phyloP scores from a whole-genome alignment of 2,329 filamentous ascomycete species.

The Botrytis aclada region DNA sequence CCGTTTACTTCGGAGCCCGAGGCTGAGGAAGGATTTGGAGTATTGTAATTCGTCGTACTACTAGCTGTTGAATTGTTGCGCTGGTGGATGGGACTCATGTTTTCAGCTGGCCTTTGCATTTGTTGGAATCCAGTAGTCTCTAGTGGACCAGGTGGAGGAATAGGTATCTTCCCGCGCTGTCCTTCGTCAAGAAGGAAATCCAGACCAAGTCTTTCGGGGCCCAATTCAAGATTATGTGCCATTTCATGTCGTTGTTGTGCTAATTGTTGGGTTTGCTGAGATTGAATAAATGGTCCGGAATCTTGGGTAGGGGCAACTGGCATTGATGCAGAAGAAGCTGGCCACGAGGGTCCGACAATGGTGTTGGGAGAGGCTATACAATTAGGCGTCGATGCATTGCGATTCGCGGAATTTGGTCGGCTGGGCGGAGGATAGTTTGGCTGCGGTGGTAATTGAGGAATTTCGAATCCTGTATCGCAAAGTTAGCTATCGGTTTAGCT shows the following conservation, averaged over 20 bases:
- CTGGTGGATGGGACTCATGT: constrained; percentile 26
- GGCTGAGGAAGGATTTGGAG: constrained; percentile 22
- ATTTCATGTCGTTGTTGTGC: constrained; percentile 49
- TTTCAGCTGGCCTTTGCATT: constrained; percentile 21
- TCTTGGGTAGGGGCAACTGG: constrained; percentile 33
- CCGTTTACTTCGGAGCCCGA: constrained; percentile 32
- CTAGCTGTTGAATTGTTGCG: constrained; percentile 30
- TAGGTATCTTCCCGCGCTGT: constrained; percentile 52
- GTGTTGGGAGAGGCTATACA: constrained; percentile 41
- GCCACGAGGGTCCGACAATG: constrained; percentile 35
- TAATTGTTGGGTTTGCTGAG: constrained; percentile 38
- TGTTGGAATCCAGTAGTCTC: constrained; percentile 36
- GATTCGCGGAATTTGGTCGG: constrained; percentile 34
- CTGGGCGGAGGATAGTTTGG: constrained; percentile 31
- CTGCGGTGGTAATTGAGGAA: constrained; percentile 26
- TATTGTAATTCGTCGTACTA: constrained; percentile 30
- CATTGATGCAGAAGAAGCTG: constrained; percentile 30
- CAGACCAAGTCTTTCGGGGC: constrained; percentile 65
- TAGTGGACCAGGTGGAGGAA: constrained; percentile 39
- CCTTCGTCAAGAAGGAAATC: constrained; percentile 67
- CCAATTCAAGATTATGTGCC: constrained; percentile 57
- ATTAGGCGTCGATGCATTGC: constrained; percentile 42
- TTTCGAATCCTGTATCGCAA: constrained; percentile 25
- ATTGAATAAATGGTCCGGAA: constrained; percentile 26
- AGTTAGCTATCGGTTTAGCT: neutral